These are phyloP conservation scores for Podaxis carcinomalis DNA, from an alignment of 768 basidiomycete species.

Conservation along the genomic window DNA sequence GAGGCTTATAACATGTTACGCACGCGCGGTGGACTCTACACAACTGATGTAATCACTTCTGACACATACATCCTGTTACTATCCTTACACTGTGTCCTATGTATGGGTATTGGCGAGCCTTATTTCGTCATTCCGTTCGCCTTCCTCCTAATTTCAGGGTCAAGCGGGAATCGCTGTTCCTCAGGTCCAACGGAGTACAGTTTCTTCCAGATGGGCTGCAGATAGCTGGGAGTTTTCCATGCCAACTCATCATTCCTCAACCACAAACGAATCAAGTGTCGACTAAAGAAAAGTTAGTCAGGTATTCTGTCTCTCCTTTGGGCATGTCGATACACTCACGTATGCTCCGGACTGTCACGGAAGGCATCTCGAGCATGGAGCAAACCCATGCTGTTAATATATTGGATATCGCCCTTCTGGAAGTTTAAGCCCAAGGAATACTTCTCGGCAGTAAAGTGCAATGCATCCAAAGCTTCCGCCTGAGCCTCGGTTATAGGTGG, in stretches of 20 bases:
- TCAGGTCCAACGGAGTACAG: conserved; percentile 36
- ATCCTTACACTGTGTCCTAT: too few relatives aligned
- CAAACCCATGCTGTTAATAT: conserved; percentile 41
- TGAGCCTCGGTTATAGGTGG: conserved; percentile 47
- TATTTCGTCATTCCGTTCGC: conserved; percentile 28
- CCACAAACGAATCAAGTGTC: conserved; percentile 43
- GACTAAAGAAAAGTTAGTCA: conserved; percentile 19
- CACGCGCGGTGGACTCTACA: too few relatives aligned
- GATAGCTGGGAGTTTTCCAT: conserved; percentile 37
- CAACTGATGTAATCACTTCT: too few relatives aligned
- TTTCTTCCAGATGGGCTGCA: conserved; percentile 33
- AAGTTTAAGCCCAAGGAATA: conserved; percentile 39
- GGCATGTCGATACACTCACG: conserved; percentile 24
- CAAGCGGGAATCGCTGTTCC: conserved; percentile 40
- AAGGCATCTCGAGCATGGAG: conserved; percentile 43
- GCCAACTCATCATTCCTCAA: conserved; percentile 42
- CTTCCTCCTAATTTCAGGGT: conserved; percentile 39
- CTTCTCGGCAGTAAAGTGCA: conserved; percentile 42
- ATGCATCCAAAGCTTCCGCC: conserved; percentile 41
- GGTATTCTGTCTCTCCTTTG: neutral
- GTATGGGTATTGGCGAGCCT: too few relatives aligned
- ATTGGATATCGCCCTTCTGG: conserved; percentile 46
- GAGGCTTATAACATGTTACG: too few relatives aligned
- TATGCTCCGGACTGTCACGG: conserved; percentile 34
- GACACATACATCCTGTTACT: too few relatives aligned